These are phyloP conservation scores for Xerocomellus dryophilus DNA, from an alignment of 768 basidiomycete genomes.

Conservation along the genomic window DNA sequence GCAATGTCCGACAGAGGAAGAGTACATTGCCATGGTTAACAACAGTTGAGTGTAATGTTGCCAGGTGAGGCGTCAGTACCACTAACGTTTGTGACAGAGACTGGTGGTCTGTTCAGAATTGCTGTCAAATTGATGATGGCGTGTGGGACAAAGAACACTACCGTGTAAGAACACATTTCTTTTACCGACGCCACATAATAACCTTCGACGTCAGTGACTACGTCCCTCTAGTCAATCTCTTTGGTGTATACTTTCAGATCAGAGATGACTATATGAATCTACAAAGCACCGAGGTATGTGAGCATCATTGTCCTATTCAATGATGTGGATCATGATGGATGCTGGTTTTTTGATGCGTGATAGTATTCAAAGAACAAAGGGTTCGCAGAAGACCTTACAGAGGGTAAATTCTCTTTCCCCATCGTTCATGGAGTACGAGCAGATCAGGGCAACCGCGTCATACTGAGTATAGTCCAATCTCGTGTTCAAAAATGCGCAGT, in stretches of 20 bases:
- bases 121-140: conserved; percentile 98
- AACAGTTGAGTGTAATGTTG: conserved; percentile 64
- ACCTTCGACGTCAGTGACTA: conserved; percentile 58
- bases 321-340: too few relatives aligned
- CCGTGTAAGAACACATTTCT: conserved; percentile 44
- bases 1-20: conserved; percentile 88
- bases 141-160: conserved; percentile 58
- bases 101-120: conserved; percentile 88
- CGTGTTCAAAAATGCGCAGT: background rate
- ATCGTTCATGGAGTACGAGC: conserved; percentile 78
- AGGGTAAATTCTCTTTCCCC: conserved; percentile 81
- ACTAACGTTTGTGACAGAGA: conserved; percentile 54
- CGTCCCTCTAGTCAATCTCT: conserved; percentile 87
- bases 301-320: background rate
- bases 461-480: conserved; percentile 64
- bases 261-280: conserved; percentile 98
- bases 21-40: conserved; percentile 95
- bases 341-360: background rate
- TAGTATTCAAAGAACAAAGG: conserved; percentile 66
- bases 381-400: conserved; percentile 73
- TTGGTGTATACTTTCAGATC: conserved; percentile 95
- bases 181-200: background rate
- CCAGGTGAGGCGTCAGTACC: conserved; percentile 53
- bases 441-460: conserved; percentile 70
- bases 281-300: conserved; percentile 73